phyloP scores from a whole-genome alignment of 306 rosid genomes.

The Citrullus mucosospermus region DNA sequence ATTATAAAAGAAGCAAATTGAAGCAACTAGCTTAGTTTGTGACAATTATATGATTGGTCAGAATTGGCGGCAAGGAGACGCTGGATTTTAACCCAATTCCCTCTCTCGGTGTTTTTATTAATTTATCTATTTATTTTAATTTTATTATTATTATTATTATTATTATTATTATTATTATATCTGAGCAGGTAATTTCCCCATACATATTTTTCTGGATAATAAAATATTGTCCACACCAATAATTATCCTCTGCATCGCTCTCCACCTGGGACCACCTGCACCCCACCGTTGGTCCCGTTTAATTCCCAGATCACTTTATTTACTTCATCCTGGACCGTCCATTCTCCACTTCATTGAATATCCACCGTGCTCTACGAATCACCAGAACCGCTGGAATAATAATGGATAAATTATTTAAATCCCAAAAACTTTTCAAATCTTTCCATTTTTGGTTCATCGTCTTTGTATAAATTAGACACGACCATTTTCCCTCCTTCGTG shows the following conservation, averaged over 20 bases:
- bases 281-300: background rate
- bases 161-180: too few relatives aligned
- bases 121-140: too few relatives aligned
- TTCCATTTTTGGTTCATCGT: background rate
- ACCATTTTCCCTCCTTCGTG: too few relatives aligned
- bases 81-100: too few relatives aligned
- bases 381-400: background rate
- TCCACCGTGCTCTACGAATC: background rate
- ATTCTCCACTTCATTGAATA: background rate
- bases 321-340: background rate
- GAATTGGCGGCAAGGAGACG: too few relatives aligned
- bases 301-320: background rate
- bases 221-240: background rate
- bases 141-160: too few relatives aligned
- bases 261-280: background rate
- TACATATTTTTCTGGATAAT: background rate
- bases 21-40: too few relatives aligned
- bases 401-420: background rate
- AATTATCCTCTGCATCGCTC: background rate
- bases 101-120: too few relatives aligned
- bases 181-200: background rate
- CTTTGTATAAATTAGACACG: too few relatives aligned
- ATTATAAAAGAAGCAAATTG: too few relatives aligned
- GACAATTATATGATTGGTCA: too few relatives aligned
- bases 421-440: background rate